Base-by-base conservation (phyloP, 805 yeast genomes). In the Pichia manshurica region DNA sequence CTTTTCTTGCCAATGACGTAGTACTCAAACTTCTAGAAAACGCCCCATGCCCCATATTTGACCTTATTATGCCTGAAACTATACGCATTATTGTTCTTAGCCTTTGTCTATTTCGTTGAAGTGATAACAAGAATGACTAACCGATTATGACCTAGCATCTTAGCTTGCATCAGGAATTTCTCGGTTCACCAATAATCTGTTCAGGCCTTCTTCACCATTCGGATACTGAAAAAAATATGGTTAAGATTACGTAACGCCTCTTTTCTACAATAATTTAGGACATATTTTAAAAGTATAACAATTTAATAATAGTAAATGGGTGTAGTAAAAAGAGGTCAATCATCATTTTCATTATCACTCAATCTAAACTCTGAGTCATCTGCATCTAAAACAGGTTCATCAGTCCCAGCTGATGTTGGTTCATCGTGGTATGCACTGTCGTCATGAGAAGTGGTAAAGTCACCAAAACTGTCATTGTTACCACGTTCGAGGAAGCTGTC, bases 401-500 rank as follows among this genome's bases (percentile, higher is more conserved):
- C 35, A n/a, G 15, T 19, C 34, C 23, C 41, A 32, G 28, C 49
- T 13, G 37, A 46, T n/a, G 52, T 47, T 16, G 38, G 48, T 3
- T 15, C 42, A 35, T 47, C 49, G 17, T 43, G 47, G 4, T 44
- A 37, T 32, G 44, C 44, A 4, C 25, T 42, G 15, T 41, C 36
- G 13, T 44, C 46, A n/a, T 38, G 43, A 25, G 29, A 25, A 4
- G 59, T 46, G 32, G 63, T 63, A 29, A 55, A 57, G 37, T 59
- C 61, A 3, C 48, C 62, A 28, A 51, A 31, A 62, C 70, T 33
- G 58, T 33, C 67, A 8, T 65, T 70, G 38, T 50, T 42, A 1
- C 61, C 64, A 46, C 56, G 57, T 21, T 68, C 70, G 15, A 72
- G 54, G 44, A 74, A 69, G 36, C 70, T 66, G 41, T 72, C 70